Percentiles rank a stretch among this genome's conserved stretches.
phyloP scores from a whole-genome alignment of 2,329 filamentous ascomycete species.

The Didymella segeticola region DNA sequence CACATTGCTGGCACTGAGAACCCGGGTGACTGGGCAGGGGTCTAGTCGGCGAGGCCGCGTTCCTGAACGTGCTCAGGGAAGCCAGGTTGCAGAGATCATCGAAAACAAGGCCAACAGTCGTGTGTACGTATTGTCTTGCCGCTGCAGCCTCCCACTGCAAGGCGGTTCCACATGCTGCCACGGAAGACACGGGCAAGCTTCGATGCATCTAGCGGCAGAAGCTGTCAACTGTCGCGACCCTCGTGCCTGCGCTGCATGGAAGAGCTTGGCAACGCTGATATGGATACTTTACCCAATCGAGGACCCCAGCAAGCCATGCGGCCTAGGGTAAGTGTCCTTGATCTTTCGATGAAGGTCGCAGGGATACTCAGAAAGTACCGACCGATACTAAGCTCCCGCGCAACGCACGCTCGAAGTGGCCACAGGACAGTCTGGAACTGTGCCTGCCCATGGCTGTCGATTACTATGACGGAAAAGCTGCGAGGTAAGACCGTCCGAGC shows the following conservation, averaged over 20 bases:
- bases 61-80: slow-evolving; percentile 33
- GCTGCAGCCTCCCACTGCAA: slow-evolving; percentile 2
- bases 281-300: slow-evolving; percentile 2
- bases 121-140: slow-evolving; percentile 7
- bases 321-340: background rate
- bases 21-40: slow-evolving; percentile 37
- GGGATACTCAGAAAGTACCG: background rate
- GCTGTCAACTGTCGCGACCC: slow-evolving; percentile 22
- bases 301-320: slow-evolving; percentile 3
- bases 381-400: background rate
- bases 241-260: slow-evolving; percentile 8
- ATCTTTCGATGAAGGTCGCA: background rate
- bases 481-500: slow-evolving; percentile 6
- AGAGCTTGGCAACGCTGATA: slow-evolving; percentile 19
- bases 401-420: background rate
- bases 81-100: slow-evolving; percentile 29
- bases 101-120: slow-evolving; percentile 8
- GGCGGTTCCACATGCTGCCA: slow-evolving; percentile 5
- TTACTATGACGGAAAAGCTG: background rate
- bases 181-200: slow-evolving; percentile 25
- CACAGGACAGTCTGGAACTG: background rate
- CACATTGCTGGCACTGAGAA: slow-evolving; percentile 27
- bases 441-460: background rate
- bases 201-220: slow-evolving; percentile 23
- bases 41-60: slow-evolving; percentile 36